phyloP scores from a whole-genome alignment of 2,329 filamentous ascomycete species.

The Aspergillus quadrilineatus region DNA sequence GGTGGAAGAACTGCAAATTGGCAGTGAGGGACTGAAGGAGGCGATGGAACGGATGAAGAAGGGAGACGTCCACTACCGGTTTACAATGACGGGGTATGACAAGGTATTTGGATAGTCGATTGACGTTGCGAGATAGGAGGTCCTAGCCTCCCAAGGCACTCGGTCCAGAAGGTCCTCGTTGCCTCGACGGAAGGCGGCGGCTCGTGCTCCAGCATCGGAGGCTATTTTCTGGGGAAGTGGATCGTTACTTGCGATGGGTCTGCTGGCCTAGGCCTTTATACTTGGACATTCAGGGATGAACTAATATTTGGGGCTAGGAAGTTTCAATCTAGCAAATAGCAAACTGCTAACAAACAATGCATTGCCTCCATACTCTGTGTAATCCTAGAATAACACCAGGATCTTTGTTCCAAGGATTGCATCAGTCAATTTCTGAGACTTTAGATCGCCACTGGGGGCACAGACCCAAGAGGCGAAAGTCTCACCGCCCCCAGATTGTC shows the following conservation, averaged over 20 bases:
- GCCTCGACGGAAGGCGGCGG: not conserved
- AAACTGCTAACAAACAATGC: not conserved
- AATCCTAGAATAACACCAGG: not conserved
- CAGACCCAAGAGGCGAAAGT: no score
- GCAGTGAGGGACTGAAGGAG: conserved; percentile 66
- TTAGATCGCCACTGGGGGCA: no score
- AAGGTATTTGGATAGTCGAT: conserved; percentile 29
- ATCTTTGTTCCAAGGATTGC: no score
- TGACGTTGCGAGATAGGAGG: no score
- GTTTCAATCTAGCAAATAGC: not conserved
- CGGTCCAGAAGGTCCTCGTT: not conserved
- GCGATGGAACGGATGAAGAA: conserved; percentile 68
- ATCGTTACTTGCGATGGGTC: not conserved
- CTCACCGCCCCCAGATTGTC: not conserved
- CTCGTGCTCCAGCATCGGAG: not conserved
- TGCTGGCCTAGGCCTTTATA: not conserved
- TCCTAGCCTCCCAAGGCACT: not conserved
- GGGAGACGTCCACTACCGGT: conserved; percentile 70
- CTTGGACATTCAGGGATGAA: no score
- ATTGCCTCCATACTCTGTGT: not conserved
- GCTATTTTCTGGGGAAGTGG: conserved; percentile 6
- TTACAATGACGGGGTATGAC: conserved; percentile 59
- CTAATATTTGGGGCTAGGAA: not conserved
- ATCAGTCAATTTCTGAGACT: no score
- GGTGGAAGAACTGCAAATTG: conserved; percentile 71